Conservation (phyloP, 257 asterid species). For the Solanum tacnaense region DNA sequence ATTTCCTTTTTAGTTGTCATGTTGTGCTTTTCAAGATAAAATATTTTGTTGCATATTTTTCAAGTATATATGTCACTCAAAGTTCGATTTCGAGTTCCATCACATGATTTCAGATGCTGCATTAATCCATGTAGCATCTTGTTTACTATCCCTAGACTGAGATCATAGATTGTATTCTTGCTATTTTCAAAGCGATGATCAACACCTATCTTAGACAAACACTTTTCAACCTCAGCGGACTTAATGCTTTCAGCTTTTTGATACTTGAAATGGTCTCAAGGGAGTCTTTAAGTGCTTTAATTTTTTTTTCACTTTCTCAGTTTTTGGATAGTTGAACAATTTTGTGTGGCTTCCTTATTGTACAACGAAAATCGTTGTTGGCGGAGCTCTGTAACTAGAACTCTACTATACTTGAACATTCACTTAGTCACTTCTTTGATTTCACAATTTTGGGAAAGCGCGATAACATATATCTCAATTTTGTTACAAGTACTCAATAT, state of each 20-base stretch:
- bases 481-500: not conserved
- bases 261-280: slow-evolving; percentile 80
- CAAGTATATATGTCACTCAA: slow-evolving; percentile 24
- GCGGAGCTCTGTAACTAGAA: slow-evolving; percentile 23
- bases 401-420: not conserved
- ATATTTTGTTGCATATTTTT: too few relatives aligned
- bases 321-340: not conserved
- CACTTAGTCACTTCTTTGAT: not conserved
- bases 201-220: slow-evolving; percentile 55
- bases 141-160: slow-evolving; percentile 39
- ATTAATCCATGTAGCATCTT: slow-evolving; percentile 79
- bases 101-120: slow-evolving; percentile 70
- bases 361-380: slow-evolving; percentile 51
- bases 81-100: slow-evolving; percentile 32
- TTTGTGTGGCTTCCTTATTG: slow-evolving; percentile 48
- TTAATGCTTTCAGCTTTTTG: slow-evolving; percentile 75
- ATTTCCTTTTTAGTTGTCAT: too few relatives aligned
- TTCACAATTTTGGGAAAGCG: not conserved
- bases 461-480: not conserved
- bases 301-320: slow-evolving; percentile 45
- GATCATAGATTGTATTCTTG: slow-evolving; percentile 61
- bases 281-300: slow-evolving; percentile 85
- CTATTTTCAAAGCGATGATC: slow-evolving; percentile 28
- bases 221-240: slow-evolving; percentile 65
- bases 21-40: not conserved